Base-by-base conservation (phyloP, 2,329 filamentous ascomycete genomes). In the Aureobasidium vineae region DNA sequence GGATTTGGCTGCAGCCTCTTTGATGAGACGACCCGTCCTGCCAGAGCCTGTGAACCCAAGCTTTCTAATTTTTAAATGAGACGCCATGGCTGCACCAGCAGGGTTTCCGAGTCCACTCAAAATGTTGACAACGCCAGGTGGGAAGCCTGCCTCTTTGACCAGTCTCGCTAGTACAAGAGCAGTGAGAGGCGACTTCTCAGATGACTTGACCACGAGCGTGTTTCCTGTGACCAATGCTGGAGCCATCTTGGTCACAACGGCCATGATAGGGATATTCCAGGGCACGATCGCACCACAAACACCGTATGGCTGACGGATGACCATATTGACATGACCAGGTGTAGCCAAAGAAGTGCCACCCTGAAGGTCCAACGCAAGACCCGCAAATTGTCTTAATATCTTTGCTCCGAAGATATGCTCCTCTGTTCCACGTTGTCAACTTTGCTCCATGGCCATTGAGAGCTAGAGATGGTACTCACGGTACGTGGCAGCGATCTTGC, bases 1-100 rank as follows among this genome's bases (percentile, higher is more conserved):
- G 21, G 38, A 59, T 19, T 28, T 60, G 6, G 59, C 64, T 3
- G 65, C 64, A 33, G 64, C 52, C n/a, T 66, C 43, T 40, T 68
- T 64, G 33, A 68, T 63, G 2, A 83, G 76, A 66, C 86, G 85
- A 11, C 87, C 90, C 0, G 89, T 92, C 1, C 79, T 78, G 0
- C 89, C 91, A 1, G 86, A 90, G 45, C 90, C 90, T 0, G 90
- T 93, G 69, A 92, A n/a, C n/a, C n/a, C n/a, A n/a, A n/a, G n/a
- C n/a, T n/a, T n/a, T n/a, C n/a, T n/a, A n/a, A n/a, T n/a, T n/a
- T n/a, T n/a, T n/a, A n/a, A n/a, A n/a, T n/a, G n/a, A n/a, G 81
- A 81, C 5, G 86, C 87, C 11, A 92, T 81, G 0, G 88, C 86
- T 5, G 86, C 82, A 13, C 90, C 90, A 0, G 88, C 87, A 41